Evolutionary conservation across 345 rosid species (phyloP), one percentile per base, ranked within the genome.

Genomic region (Eucalyptus albens): DNA sequence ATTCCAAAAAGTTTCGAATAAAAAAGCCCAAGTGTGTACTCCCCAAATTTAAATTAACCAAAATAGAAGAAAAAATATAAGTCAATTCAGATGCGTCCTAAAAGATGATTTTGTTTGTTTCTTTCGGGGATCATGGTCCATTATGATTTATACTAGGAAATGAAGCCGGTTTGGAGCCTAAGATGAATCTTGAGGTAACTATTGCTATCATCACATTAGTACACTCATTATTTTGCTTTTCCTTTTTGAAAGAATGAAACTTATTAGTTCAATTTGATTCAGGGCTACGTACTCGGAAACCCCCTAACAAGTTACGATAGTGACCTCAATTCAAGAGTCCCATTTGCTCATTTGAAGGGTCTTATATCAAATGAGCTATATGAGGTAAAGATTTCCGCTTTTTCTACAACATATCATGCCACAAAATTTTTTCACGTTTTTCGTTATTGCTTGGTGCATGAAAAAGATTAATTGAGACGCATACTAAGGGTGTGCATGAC

Each of bases 201-300:
- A 19, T 72, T 0, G 2, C 24, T 10, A 19, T 19, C 82, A 10
- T 72, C 15, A 40, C 5, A 11, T 19, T 17, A 10, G 3, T 19
- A 37, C 27, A 3, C 42, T 37, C 8, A 37, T 37, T 10, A 37
- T 3, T 19, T 19, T 19, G 27, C 8, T 2, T 72, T 37, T 72
- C 15, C 27, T 19, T 37, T 69, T 72, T 11, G 1, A 72, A 72
- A 37, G 12, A 72, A 37, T 3, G 15, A 13, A 50, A 50, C 13
- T 19, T 72, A 72, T 26, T 0, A 1, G 9, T 9, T 19, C 15
- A 49, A 9, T 50, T 50, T 26, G 82, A 87, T 80, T 22, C 81
- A 92, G 91, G 93, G 93, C 31, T 92, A 91, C 81, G 37, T 89
- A 27, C 81, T 90, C 22, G 92, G 93, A 24, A 92, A 91, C 87